Evolutionary conservation across 2,329 filamentous ascomycete genomes (phyloP).

Genomic region (Paracoccidioides brasiliensis): DNA sequence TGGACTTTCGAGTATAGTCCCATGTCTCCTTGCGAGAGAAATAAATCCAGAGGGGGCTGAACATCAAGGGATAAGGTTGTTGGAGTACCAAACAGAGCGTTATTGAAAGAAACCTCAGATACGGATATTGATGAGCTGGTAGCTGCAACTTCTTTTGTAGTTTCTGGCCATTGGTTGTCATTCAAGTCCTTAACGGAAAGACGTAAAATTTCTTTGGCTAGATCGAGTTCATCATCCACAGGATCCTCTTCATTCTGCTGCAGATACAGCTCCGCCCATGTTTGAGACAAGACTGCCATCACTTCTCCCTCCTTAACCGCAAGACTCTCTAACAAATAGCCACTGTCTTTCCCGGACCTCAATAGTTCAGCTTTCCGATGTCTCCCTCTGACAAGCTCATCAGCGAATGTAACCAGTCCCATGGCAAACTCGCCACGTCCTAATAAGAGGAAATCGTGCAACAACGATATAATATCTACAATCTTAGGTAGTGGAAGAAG

Average conservation of each 20-base stretch:
- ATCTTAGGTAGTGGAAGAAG: constrained; percentile 67
- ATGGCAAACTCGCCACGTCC: constrained; percentile 85
- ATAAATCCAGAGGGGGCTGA: constrained; percentile 73
- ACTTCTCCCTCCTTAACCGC: constrained; percentile 80
- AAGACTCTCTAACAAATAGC: constrained; percentile 45
- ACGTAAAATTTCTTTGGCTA: constrained; percentile 63
- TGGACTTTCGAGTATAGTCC: constrained; percentile 74
- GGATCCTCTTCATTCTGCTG: constrained; percentile 66
- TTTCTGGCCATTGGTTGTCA: constrained; percentile 11
- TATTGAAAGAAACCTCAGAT: constrained; percentile 48
- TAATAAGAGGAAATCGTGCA: constrained; percentile 78
- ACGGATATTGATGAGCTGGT: constrained; percentile 22
- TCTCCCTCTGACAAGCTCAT: constrained; percentile 61
- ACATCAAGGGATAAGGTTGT: constrained; percentile 58
- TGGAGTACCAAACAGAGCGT: constrained; percentile 68
- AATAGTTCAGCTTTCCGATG: constrained; percentile 46
- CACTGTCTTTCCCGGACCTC: constrained; percentile 40
- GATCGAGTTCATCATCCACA: constrained; percentile 61
- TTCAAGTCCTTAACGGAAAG: constrained; percentile 39
- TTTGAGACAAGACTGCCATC: constrained; percentile 57
- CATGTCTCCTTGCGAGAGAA: constrained; percentile 64
- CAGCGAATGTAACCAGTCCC: constrained; percentile 71
- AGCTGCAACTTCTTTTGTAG: constrained; percentile 15
- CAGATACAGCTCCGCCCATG: constrained; percentile 68
- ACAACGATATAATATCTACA: constrained; percentile 59